Evolutionary conservation across 495 filamentous ascomycete genomes (phyloP).

Genomic region (Annulohypoxylon maeteangense): DNA sequence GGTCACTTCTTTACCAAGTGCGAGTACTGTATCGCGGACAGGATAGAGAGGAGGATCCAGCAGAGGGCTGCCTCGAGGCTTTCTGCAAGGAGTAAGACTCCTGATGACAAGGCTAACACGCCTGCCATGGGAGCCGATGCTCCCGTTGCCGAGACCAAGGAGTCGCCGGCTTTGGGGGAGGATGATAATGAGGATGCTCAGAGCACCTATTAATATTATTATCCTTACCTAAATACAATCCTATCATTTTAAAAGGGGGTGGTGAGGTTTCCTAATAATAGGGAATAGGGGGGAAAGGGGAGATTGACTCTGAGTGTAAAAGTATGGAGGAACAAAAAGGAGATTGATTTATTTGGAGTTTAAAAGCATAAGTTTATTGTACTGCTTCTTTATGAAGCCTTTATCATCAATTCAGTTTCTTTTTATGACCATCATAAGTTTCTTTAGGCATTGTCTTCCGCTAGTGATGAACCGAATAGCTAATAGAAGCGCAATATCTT

Average conservation of each 20-base stretch:
- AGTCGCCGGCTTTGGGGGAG: too few species aligned
- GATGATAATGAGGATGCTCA: too few species aligned
- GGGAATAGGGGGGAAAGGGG: not conserved
- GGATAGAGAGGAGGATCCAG: not conserved
- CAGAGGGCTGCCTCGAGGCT: not conserved
- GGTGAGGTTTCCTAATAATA: not conserved
- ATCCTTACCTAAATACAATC: not conserved
- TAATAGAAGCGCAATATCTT: too few species aligned
- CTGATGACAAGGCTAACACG: not conserved
- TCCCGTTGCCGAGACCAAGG: not conserved
- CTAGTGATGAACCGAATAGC: too few species aligned
- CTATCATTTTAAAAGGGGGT: not conserved
- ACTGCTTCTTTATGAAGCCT: not conserved
- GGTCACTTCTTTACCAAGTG: slow-evolving; percentile 16
- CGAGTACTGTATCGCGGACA: not conserved
- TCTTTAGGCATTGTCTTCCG: too few species aligned
- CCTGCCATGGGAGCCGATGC: not conserved
- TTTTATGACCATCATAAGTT: too few species aligned
- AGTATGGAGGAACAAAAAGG: not conserved
- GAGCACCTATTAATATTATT: too few species aligned
- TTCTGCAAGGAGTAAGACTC: too few species aligned
- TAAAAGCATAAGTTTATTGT: not conserved
- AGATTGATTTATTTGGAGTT: not conserved
- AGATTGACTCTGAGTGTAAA: not conserved
- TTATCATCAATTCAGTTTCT: too few species aligned